Base-by-base conservation (phyloP, 352 stramenopile genomes). In the Globisporangium alternatum region DNA sequence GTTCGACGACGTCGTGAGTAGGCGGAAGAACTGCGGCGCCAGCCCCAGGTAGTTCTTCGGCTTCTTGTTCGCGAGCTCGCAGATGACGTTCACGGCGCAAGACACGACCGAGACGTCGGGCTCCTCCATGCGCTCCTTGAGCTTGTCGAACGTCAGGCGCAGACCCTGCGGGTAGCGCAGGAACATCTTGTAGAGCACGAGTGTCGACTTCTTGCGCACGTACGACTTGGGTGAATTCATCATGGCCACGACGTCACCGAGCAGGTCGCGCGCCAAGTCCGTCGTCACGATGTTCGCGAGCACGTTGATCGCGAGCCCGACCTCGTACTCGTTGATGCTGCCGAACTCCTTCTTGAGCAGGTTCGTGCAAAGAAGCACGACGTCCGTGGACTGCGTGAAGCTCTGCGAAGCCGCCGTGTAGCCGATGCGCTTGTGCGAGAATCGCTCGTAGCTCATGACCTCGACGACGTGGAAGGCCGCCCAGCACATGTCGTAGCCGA, bases 11-110 rank as follows among this genome's bases (percentile, higher is more conserved):
- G 91, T 98, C 31, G 95, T 99, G 43, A 99, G 82, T 33, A 99
- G 76, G 37, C 96, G 87, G 89, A 99, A 99, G 76, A 99, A 99
- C 54, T 98, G 88, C 13, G 98, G 98, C 13, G 97, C 98, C 53
- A 99, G 79, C 1, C 92, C 90, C 39, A 99, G 67, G 81, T 99
- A 99, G 75, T 99, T 99, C 69, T 97, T 98, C 15, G 98, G 97
- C 70, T 99, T 99, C 71, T 99, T 99, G 80, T 99, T 97, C 15
- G 94, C 93, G 51, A 99, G 78, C 76, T 99, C 98, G 59, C 97
- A 99, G 66, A 99, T 98, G 17, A 99, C 97, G 76, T 99, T 99
- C 3, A 99, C 97, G 0, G 98, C 96, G 71, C 96, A 99, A 5
- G 89, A 98, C 5, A 99, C 95, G 45, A 99, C 97, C 7, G 93